Evolutionary conservation across 345 rosid species (phyloP).

Genomic region (Kernera saxatilis): DNA sequence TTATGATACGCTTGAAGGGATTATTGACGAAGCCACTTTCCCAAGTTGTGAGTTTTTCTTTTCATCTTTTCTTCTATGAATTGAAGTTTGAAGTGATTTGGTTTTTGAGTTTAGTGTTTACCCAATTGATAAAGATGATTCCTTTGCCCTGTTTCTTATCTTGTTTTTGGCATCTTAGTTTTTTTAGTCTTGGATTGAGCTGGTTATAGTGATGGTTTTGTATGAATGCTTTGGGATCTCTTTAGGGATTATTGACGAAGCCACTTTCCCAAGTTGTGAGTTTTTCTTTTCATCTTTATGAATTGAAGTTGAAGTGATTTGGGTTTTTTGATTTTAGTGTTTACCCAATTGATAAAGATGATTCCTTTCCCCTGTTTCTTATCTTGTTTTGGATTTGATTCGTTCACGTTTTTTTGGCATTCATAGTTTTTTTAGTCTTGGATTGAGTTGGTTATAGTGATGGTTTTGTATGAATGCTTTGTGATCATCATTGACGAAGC

Average conservation of each 20-base stretch:
- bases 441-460: neutral
- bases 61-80: neutral
- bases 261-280: slow-evolving; percentile 75
- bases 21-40: slow-evolving; percentile 53
- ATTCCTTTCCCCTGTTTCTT: neutral
- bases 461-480: neutral
- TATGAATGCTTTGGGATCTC: neutral
- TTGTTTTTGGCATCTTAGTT: neutral
- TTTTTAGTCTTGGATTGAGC: neutral
- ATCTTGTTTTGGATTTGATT: too few relatives aligned
- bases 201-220: neutral
- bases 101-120: neutral
- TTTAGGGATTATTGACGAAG: slow-evolving; percentile 48
- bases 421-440: neutral
- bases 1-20: slow-evolving; percentile 77
- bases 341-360: neutral
- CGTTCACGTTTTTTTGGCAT: too few relatives aligned
- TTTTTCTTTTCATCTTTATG: neutral
- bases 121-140: neutral
- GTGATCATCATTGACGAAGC: slow-evolving; percentile 47
- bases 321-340: neutral
- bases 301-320: neutral
- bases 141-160: neutral
- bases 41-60: slow-evolving; percentile 61
- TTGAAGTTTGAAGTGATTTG: neutral